Evolutionary conservation across 2,329 filamentous ascomycete genomes (phyloP).

Genomic region (Mariannaea elegans): DNA sequence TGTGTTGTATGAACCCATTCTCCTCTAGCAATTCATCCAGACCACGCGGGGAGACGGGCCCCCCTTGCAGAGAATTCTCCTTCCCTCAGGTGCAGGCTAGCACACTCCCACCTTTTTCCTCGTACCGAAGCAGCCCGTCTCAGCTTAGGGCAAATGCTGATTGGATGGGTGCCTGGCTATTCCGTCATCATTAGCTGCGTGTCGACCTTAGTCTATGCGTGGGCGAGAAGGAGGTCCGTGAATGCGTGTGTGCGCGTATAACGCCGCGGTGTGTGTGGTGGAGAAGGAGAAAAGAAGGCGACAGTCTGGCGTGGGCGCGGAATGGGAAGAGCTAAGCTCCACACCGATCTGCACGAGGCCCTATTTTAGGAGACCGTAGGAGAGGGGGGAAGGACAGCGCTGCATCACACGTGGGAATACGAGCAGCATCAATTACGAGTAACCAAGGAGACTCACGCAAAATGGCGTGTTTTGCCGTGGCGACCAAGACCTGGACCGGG

Average conservation of each 20-base stretch:
- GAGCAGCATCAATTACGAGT: not conserved
- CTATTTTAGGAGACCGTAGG: conserved; percentile 5
- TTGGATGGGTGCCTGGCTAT: conserved; percentile 7
- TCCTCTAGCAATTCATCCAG: conserved; percentile 3
- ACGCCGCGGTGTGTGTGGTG: not conserved
- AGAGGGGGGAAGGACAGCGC: not conserved
- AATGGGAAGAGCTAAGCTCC: not conserved
- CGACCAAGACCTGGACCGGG: not conserved
- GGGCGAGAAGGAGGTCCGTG: not conserved
- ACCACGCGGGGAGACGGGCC: not conserved
- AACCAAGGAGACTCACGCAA: not conserved
- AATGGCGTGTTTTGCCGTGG: conserved; percentile 10
- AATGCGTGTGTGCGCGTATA: conserved; percentile 2
- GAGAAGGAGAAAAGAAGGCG: conserved; percentile 1
- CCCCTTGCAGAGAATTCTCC: conserved; percentile 8
- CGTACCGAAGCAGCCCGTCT: too few relatives aligned
- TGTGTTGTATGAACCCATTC: not conserved
- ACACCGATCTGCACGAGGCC: conserved; percentile 7
- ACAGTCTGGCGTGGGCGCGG: not conserved
- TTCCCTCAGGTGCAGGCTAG: too few relatives aligned
- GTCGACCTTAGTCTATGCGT: not conserved
- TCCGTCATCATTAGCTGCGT: not conserved
- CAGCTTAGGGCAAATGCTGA: too few relatives aligned
- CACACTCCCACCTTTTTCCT: not conserved
- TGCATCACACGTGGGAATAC: conserved; percentile 12